Conservation (phyloP, 2,329 filamentous ascomycete genomes). For the Capronia coronata region DNA sequence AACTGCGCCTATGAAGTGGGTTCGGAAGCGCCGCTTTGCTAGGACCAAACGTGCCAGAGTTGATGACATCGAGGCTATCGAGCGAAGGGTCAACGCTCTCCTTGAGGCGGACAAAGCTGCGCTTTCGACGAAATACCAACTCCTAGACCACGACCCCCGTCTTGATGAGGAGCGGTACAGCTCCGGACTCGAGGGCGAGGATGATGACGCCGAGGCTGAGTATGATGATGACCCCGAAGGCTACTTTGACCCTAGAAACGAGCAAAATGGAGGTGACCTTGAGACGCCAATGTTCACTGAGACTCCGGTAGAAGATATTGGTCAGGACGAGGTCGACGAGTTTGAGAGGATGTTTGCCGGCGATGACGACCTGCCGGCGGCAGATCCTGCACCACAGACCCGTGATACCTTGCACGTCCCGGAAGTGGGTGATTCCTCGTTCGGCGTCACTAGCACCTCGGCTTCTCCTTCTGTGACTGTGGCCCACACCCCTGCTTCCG, state of each 20-base stretch:
- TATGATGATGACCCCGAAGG: conserved; percentile 36
- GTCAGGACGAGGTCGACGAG: conserved; percentile 32
- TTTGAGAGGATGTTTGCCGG: conserved; percentile 31
- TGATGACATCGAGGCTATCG: conserved; percentile 77
- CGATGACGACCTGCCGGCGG: conserved; percentile 31
- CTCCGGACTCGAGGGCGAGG: conserved; percentile 45
- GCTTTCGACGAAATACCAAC: conserved; percentile 55
- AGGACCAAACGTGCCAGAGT: conserved; percentile 69
- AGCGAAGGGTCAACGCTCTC: conserved; percentile 68
- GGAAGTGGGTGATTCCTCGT: conserved; percentile 30
- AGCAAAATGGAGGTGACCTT: conserved; percentile 36
- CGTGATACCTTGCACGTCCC: conserved; percentile 17
- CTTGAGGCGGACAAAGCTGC: conserved; percentile 62
- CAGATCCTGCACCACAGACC: conserved; percentile 18
- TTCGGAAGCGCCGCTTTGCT: conserved; percentile 67
- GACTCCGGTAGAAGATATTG: conserved; percentile 31
- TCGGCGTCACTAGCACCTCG: conserved; percentile 25
- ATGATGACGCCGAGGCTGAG: conserved; percentile 41
- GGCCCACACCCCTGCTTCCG: conserved; percentile 27
- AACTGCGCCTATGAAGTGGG: conserved; percentile 82
- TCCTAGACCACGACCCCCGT: conserved; percentile 52
- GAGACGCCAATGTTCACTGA: conserved; percentile 19
- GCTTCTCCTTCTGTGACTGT: conserved; percentile 29
- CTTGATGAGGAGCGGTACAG: conserved; percentile 37
- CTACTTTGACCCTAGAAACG: conserved; percentile 30